These are phyloP conservation scores for Trametes villosa DNA, from an alignment of 768 basidiomycete genomes.

Conservation along the genomic window DNA sequence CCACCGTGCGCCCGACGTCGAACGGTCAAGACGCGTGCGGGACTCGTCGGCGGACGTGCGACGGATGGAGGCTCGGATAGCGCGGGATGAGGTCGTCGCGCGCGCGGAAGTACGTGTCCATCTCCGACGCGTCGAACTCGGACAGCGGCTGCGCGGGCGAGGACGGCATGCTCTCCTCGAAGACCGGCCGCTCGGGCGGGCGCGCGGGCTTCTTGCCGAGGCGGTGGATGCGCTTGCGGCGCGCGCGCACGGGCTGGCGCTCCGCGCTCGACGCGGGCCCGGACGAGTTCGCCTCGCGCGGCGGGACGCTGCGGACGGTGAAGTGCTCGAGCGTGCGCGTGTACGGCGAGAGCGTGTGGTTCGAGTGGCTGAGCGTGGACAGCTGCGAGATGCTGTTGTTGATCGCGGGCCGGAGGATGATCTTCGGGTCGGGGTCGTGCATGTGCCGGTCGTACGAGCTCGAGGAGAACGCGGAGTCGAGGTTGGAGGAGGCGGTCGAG, in stretches of 20 bases:
- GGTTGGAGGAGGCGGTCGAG: conserved; percentile 39
- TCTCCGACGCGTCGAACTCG: conserved; percentile 71
- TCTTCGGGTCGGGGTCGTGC: conserved; percentile 53
- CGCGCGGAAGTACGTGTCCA: conserved; percentile 73
- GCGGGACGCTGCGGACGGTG: conserved; percentile 88
- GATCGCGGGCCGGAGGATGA: conserved; percentile 63
- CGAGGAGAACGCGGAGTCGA: conserved; percentile 40
- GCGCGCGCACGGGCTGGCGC: conserved; percentile 68
- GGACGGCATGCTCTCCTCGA: conserved; percentile 26
- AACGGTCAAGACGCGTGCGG: conserved; percentile 16
- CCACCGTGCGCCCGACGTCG: no score
- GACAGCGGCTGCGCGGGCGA: conserved; percentile 45
- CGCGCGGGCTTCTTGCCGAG: conserved; percentile 43
- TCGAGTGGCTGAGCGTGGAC: conserved; percentile 82
- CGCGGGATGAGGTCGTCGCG: conserved; percentile 35
- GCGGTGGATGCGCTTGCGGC: conserved; percentile 72
- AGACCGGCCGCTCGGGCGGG: conserved; percentile 7
- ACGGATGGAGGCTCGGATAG: conserved; percentile 32
- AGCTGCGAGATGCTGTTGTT: conserved; percentile 84
- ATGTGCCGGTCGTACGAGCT: conserved; percentile 38
- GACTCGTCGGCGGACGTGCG: conserved; percentile 28
- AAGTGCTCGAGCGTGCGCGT: conserved; percentile 90
- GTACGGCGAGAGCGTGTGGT: conserved; percentile 94
- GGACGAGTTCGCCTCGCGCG: conserved; percentile 43
- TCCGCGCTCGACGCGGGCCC: conserved; percentile 44